These are phyloP conservation scores for Oryza brachyantha DNA, from an alignment of 176 grass and related monocot genomes.

Conservation along the genomic window DNA sequence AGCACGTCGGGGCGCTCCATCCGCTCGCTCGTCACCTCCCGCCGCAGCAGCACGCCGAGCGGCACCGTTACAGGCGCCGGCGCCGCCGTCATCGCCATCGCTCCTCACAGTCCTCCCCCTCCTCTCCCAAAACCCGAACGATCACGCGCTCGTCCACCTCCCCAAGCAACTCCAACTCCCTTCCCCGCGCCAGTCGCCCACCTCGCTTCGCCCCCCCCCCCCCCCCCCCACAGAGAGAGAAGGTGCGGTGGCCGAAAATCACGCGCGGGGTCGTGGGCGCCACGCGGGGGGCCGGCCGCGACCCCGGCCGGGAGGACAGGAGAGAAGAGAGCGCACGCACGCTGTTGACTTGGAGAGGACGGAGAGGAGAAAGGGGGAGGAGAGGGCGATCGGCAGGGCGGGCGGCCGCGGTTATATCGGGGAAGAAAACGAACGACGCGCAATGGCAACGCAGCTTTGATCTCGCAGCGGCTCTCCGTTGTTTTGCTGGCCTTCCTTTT, in stretches of 20 bases:
- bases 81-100: conserved; percentile 31
- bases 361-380: neutral
- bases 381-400: neutral
- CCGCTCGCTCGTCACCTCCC: conserved; percentile 85
- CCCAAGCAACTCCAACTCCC: neutral
- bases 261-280: conserved; percentile 13
- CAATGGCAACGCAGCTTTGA: conserved; percentile 2
- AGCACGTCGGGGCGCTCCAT: conserved; percentile 81
- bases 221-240: too few relatives aligned
- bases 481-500: neutral
- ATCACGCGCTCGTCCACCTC: neutral
- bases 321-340: neutral
- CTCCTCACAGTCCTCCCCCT: neutral
- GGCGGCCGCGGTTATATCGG: conserved; percentile 34
- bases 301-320: neutral
- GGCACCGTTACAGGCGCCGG: conserved; percentile 48
- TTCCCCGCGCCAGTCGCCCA: too few relatives aligned
- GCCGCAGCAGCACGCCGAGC: conserved; percentile 75
- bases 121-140: neutral
- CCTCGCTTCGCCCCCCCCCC: neutral
- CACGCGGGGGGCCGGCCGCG: conserved; percentile 17
- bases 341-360: neutral
- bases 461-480: neutral
- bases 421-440: neutral
- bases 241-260: neutral